phyloP scores from a whole-genome alignment of 2,329 filamentous ascomycete genomes.

The Clonostachys byssicola region DNA sequence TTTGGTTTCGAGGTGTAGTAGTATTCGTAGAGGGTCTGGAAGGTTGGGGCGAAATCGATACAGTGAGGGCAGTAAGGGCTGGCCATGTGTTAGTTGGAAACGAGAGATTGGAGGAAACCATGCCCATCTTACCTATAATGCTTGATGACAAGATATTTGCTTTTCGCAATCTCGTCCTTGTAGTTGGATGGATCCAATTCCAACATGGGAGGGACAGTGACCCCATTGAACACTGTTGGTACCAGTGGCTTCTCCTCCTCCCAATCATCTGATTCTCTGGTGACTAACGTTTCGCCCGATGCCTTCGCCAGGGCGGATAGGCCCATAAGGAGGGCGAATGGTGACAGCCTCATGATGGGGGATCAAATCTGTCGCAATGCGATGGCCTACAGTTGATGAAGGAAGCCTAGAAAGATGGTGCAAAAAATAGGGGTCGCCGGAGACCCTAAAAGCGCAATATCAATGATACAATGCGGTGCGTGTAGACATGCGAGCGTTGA shows the following conservation, averaged over 20 bases:
- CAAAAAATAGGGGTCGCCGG: no score
- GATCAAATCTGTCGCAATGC: background rate
- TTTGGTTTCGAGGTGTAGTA: conserved; percentile 81
- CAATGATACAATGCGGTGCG: no score
- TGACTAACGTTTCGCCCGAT: conserved; percentile 9
- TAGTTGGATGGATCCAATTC: conserved; percentile 56
- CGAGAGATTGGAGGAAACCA: background rate
- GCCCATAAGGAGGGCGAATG: conserved; percentile 40
- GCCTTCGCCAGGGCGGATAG: conserved; percentile 23
- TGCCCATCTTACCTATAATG: conserved; percentile 57
- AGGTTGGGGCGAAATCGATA: conserved; percentile 73
- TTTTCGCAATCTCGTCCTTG: conserved; percentile 48
- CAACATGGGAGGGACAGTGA: conserved; percentile 60
- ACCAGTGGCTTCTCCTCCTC: no score
- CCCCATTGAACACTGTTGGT: conserved; percentile 60
- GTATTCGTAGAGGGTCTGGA: conserved; percentile 91
- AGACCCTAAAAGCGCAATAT: no score
- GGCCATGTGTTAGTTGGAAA: conserved; percentile 15
- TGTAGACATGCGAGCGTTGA: no score
- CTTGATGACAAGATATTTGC: conserved; percentile 53
- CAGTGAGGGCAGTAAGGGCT: conserved; percentile 70
- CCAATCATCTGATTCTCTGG: no score
- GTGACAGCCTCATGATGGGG: conserved; percentile 23
- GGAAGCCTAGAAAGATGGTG: background rate
- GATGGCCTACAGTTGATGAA: background rate